Conservation (phyloP, 2,329 filamentous ascomycete genomes). For the Aureobasidium leucospermi region DNA sequence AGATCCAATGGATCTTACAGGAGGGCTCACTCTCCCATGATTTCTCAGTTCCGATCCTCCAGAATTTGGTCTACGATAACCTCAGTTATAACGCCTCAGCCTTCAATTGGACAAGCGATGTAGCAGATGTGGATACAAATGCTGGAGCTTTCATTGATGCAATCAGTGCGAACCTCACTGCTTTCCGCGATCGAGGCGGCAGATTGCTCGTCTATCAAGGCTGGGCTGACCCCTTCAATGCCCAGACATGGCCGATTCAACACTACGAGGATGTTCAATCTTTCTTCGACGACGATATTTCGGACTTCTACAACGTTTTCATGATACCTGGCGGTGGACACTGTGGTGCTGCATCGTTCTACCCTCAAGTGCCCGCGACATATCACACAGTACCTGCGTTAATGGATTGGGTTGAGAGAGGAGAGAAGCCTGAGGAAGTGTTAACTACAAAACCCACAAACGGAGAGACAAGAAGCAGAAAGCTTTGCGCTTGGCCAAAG, state of each 20-base stretch:
- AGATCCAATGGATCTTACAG: slow-evolving; percentile 32
- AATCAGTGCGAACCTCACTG: slow-evolving; percentile 26
- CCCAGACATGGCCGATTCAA: slow-evolving; percentile 31
- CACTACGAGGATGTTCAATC: slow-evolving; percentile 26
- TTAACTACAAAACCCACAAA: slow-evolving; percentile 26
- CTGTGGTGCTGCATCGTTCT: slow-evolving; percentile 28
- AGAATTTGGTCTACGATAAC: slow-evolving; percentile 36
- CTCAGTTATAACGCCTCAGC: slow-evolving; percentile 27
- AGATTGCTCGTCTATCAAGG: slow-evolving; percentile 35
- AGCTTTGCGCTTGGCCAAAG: slow-evolving; percentile 28
- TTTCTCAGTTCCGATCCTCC: slow-evolving; percentile 34
- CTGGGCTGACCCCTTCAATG: slow-evolving; percentile 33
- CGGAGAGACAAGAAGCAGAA: slow-evolving; percentile 26
- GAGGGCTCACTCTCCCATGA: slow-evolving; percentile 28
- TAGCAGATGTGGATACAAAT: slow-evolving; percentile 26
- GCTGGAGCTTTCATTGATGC: slow-evolving; percentile 34
- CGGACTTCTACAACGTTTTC: slow-evolving; percentile 30
- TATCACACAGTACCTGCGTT: slow-evolving; percentile 30
- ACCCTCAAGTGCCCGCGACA: slow-evolving; percentile 27
- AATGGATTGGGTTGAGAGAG: slow-evolving; percentile 31
- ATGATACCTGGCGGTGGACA: slow-evolving; percentile 35
- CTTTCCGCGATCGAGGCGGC: slow-evolving; percentile 26
- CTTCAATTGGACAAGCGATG: slow-evolving; percentile 34
- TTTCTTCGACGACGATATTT: slow-evolving; percentile 21
- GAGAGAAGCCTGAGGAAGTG: slow-evolving; percentile 23